Evolutionary conservation across 495 filamentous ascomycete genomes (phyloP).

Genomic region (Xylaria curta): DNA sequence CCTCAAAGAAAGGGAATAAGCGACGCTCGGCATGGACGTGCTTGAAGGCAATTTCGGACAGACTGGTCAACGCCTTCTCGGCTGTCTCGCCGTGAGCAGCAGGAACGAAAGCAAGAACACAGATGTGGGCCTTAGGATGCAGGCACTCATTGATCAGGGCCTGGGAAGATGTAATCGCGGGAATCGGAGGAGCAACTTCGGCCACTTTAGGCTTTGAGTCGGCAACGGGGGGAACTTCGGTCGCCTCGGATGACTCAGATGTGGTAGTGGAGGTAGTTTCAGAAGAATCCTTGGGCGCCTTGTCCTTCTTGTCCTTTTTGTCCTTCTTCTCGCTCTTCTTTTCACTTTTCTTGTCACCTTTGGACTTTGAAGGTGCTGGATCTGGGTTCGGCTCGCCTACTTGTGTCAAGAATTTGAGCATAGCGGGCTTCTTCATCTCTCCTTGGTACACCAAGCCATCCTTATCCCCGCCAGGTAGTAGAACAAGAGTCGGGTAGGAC

Average conservation of each 20-base stretch:
- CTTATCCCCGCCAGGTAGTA: conserved; percentile 75
- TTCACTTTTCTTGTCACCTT: conserved; percentile 55
- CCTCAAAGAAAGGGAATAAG: conserved; percentile 82
- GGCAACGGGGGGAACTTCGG: conserved; percentile 51
- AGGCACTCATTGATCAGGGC: conserved; percentile 75
- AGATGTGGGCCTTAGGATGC: conserved; percentile 76
- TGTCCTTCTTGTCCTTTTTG: conserved; percentile 55
- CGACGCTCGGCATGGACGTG: conserved; percentile 65
- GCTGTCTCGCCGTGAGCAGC: conserved; percentile 57
- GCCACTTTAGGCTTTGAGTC: conserved; percentile 49
- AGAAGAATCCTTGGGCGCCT: conserved; percentile 51
- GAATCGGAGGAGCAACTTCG: conserved; percentile 62
- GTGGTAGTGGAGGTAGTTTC: conserved; percentile 45
- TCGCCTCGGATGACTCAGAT: conserved; percentile 46
- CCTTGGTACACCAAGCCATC: conserved; percentile 79
- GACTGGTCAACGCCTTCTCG: conserved; percentile 64
- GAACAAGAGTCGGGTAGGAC: conserved; percentile 79
- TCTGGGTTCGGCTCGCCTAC: conserved; percentile 76
- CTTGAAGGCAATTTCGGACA: conserved; percentile 79
- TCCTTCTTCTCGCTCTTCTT: conserved; percentile 60
- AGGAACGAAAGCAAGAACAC: conserved; percentile 81
- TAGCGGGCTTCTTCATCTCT: conserved; percentile 82
- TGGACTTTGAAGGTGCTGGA: conserved; percentile 62
- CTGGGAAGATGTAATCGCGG: conserved; percentile 57
- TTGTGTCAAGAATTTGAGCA: conserved; percentile 84